Conservation (phyloP, 2,329 filamentous ascomycete genomes). For the Trichoderma koningiopsis region DNA sequence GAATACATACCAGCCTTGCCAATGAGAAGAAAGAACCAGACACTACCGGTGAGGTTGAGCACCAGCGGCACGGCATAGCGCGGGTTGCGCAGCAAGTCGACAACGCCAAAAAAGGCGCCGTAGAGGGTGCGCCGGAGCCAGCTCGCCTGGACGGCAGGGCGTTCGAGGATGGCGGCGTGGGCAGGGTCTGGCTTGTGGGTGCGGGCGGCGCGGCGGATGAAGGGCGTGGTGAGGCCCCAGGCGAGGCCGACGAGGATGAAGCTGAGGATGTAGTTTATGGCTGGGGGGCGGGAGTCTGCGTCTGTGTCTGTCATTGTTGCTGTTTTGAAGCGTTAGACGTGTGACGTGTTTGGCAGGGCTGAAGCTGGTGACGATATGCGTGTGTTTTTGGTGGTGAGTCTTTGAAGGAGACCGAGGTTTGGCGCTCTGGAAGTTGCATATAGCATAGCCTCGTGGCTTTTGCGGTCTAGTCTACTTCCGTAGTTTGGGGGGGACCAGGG, state of each 20-base stretch:
- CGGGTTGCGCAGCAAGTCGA: slow-evolving; percentile 78
- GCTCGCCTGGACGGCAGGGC: slow-evolving; percentile 54
- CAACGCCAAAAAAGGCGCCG: slow-evolving; percentile 70
- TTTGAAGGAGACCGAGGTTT: too few species aligned
- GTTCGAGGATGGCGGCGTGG: slow-evolving; percentile 57
- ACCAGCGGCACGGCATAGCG: slow-evolving; percentile 82
- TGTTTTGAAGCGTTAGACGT: background rate
- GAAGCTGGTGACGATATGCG: too few species aligned
- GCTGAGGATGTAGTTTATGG: slow-evolving; percentile 81
- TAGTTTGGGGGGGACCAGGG: background rate
- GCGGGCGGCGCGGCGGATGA: slow-evolving; percentile 84
- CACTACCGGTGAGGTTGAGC: slow-evolving; percentile 85
- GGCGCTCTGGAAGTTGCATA: too few species aligned
- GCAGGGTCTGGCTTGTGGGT: slow-evolving; percentile 64
- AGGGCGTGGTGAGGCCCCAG: slow-evolving; percentile 91
- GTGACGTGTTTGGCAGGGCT: background rate
- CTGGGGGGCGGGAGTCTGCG: slow-evolving; percentile 45
- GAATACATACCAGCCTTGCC: slow-evolving; percentile 77
- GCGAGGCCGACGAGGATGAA: slow-evolving; percentile 90
- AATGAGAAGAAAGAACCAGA: slow-evolving; percentile 96
- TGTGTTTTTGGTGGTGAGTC: too few species aligned
- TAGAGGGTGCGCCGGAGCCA: slow-evolving; percentile 65
- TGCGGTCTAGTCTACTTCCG: background rate
- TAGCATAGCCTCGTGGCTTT: slow-evolving; percentile 11
- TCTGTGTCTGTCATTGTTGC: slow-evolving; percentile 2